These are phyloP conservation scores for Talaromyces islandicus DNA, from an alignment of 2,329 filamentous ascomycete genomes.

Conservation along the genomic window DNA sequence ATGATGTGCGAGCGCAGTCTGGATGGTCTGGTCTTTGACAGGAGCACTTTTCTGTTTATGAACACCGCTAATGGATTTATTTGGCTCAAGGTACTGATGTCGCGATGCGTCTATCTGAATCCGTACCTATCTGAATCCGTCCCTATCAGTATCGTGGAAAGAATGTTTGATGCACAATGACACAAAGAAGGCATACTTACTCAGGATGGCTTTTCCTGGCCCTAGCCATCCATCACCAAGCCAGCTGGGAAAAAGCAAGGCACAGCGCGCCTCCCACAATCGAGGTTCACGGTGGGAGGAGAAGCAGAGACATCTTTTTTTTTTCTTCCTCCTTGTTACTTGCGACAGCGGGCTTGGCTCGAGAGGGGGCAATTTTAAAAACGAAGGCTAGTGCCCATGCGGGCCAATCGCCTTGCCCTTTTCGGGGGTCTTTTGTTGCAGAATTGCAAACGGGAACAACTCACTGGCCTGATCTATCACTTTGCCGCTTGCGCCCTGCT, in stretches of 20 bases:
- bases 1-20: background rate
- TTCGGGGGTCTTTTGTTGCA: background rate
- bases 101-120: background rate
- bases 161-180: background rate
- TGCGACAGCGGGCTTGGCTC: background rate
- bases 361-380: background rate
- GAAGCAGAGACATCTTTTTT: background rate
- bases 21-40: background rate
- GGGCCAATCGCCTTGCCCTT: background rate
- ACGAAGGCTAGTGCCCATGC: background rate
- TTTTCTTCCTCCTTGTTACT: background rate
- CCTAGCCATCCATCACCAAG: background rate
- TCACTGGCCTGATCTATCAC: background rate
- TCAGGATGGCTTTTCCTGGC: background rate
- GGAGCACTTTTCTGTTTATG: background rate
- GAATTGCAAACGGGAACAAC: background rate
- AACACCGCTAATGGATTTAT: background rate
- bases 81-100: background rate
- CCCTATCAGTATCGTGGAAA: background rate
- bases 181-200: background rate
- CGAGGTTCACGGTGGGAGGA: background rate
- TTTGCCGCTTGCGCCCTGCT: background rate
- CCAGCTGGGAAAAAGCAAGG: background rate
- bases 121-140: too few relatives aligned
- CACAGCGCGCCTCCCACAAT: background rate